These are phyloP conservation scores for Luffa acutangula DNA, from an alignment of 306 rosid genomes.

Conservation along the genomic window DNA sequence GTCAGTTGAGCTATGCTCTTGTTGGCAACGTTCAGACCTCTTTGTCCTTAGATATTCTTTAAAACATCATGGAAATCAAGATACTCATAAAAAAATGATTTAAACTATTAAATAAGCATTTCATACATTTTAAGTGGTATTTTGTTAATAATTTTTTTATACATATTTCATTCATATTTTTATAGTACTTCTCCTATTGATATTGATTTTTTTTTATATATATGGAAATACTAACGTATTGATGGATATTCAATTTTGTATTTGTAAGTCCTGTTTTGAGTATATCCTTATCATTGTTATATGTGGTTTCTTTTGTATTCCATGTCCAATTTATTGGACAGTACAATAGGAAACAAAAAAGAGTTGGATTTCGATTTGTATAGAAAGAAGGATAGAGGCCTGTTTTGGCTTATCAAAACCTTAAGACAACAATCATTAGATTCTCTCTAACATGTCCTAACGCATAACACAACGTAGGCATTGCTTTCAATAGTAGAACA, in stretches of 20 bases:
- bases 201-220: too few relatives aligned
- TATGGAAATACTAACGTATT: neutral
- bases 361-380: neutral
- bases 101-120: too few relatives aligned
- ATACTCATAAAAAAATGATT: too few relatives aligned
- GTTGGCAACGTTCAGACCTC: too few relatives aligned
- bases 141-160: neutral
- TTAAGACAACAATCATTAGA: neutral
- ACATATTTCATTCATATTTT: neutral
- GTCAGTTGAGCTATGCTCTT: too few relatives aligned
- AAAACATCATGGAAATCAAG: too few relatives aligned
- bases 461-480: neutral
- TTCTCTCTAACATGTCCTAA: neutral
- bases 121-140: neutral
- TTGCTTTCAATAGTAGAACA: neutral
- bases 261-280: neutral
- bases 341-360: neutral
- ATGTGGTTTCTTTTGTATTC: neutral
- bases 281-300: neutral
- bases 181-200: neutral
- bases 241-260: neutral
- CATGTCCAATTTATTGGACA: too few relatives aligned
- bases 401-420: neutral
- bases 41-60: neutral
- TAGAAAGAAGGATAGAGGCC: slow-evolving; percentile 7